Evolutionary conservation across 163 green algal genomes (phyloP).

Genomic region (Chloromonas sp.): DNA sequence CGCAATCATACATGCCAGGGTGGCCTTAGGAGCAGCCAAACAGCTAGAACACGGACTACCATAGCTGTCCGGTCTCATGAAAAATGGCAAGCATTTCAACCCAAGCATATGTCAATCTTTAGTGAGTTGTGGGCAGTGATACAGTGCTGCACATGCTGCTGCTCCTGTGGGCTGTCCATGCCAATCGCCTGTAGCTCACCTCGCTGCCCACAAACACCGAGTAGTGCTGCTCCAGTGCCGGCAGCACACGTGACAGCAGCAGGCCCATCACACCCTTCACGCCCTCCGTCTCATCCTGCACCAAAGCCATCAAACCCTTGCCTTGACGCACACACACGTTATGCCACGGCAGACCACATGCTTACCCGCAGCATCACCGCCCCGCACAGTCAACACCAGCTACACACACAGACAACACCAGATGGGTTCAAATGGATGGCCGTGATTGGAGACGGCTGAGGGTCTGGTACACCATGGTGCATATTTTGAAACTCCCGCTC

Average conservation of each 20-base stretch:
- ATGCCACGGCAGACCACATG: not conserved
- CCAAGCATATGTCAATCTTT: not conserved
- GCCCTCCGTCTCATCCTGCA: slow-evolving; percentile 26
- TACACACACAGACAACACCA: not conserved
- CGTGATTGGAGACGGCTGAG: not conserved
- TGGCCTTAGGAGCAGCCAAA: not conserved
- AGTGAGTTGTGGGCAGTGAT: not conserved
- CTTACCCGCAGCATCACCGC: not conserved
- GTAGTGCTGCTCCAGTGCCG: slow-evolving; percentile 31
- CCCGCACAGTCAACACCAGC: too few relatives aligned
- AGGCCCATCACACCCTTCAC: slow-evolving; percentile 23
- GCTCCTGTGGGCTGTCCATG: too few relatives aligned
- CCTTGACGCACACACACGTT: not conserved
- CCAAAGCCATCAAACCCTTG: slow-evolving; percentile 56
- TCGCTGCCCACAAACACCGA: slow-evolving; percentile 8
- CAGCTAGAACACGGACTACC: not conserved
- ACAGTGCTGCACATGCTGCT: too few relatives aligned
- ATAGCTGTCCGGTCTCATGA: not conserved
- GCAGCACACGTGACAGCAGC: slow-evolving; percentile 22
- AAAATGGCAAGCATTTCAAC: not conserved
- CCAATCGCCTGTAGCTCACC: not conserved
- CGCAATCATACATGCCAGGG: not conserved
- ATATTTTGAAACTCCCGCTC: not conserved
- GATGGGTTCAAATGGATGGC: not conserved
- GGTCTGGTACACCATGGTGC: not conserved